These are phyloP conservation scores for Telfairia occidentalis DNA, from an alignment of 331 rosid species.

Conservation along the genomic window DNA sequence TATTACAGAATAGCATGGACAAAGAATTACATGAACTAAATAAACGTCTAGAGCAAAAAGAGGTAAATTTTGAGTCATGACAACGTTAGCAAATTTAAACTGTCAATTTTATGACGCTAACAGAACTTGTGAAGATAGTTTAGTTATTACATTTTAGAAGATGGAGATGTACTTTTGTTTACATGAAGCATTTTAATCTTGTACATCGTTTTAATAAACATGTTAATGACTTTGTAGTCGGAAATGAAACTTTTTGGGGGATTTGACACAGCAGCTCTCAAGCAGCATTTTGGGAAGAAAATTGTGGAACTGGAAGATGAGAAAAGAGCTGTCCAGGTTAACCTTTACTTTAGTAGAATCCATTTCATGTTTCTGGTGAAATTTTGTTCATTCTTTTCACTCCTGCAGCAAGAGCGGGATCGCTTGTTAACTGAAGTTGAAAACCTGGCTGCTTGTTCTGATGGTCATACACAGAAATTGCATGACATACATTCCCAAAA, in stretches of 20 bases:
- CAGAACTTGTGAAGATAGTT: neutral
- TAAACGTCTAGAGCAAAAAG: constrained; percentile 90
- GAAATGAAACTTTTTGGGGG: constrained; percentile 92
- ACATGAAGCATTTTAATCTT: neutral
- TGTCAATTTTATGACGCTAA: neutral
- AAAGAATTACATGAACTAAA: constrained; percentile 89
- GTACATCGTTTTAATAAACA: constrained; percentile 9
- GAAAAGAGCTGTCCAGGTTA: constrained; percentile 86
- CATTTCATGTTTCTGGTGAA: constrained; percentile 14
- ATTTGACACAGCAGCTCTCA: constrained; percentile 63
- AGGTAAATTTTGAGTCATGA: constrained; percentile 30
- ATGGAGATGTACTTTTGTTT: neutral
- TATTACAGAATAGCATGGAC: constrained; percentile 90
- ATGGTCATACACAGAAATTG: constrained; percentile 87
- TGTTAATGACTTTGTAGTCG: constrained; percentile 30
- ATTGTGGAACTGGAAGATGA: constrained; percentile 88
- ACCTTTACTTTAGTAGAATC: constrained; percentile 16
- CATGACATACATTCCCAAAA: constrained; percentile 92
- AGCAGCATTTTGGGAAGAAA: constrained; percentile 97
- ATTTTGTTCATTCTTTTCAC: constrained; percentile 18
- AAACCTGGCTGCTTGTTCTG: constrained; percentile 84
- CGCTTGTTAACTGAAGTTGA: constrained; percentile 89
- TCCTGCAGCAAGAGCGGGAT: constrained; percentile 82
- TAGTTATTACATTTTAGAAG: neutral
- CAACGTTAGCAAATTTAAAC: neutral